Evolutionary conservation across 2,329 filamentous ascomycete genomes (phyloP).

Genomic region (Spiromastix sp.): DNA sequence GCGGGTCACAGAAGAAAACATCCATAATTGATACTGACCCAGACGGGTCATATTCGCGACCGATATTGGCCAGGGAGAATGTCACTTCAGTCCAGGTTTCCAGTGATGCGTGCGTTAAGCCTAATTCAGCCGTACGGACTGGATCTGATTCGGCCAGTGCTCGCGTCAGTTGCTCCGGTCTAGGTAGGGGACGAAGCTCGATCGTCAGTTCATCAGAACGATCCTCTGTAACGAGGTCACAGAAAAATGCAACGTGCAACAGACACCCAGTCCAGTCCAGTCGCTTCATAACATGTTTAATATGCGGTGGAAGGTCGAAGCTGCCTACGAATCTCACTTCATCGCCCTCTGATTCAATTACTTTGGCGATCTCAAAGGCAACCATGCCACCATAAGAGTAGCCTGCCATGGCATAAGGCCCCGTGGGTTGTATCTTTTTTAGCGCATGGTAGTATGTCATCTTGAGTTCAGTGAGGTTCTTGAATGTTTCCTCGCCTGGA

Average conservation of each 20-base stretch:
- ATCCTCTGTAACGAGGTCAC: conserved; percentile 26
- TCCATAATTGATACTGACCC: conserved; percentile 28
- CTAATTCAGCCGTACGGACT: conserved; percentile 21
- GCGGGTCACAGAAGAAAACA: conserved; percentile 29
- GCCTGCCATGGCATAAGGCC: conserved; percentile 41
- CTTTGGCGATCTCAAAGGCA: conserved; percentile 40
- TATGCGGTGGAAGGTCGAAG: conserved; percentile 38
- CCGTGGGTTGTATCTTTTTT: conserved; percentile 30
- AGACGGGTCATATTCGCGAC: conserved; percentile 30
- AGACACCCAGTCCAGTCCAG: conserved; percentile 28
- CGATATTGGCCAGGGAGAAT: conserved; percentile 25
- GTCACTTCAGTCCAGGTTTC: conserved; percentile 20
- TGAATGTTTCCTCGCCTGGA: conserved; percentile 24
- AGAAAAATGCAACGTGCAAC: conserved; percentile 30
- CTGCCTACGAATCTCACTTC: conserved; percentile 31
- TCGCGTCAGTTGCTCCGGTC: neutral
- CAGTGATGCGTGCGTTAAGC: conserved; percentile 15
- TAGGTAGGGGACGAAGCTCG: conserved; percentile 15
- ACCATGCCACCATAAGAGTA: conserved; percentile 40
- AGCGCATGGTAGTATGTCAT: conserved; percentile 31
- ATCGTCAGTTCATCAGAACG: conserved; percentile 7
- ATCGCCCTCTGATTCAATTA: conserved; percentile 25
- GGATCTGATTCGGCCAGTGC: conserved; percentile 12
- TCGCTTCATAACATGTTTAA: conserved; percentile 31
- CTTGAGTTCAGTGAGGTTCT: conserved; percentile 27